Percentiles rank a stretch among this genome's conserved stretches.
Evolutionary conservation across 768 basidiomycete species (phyloP).

Genomic region (Megacollybia marginata): DNA sequence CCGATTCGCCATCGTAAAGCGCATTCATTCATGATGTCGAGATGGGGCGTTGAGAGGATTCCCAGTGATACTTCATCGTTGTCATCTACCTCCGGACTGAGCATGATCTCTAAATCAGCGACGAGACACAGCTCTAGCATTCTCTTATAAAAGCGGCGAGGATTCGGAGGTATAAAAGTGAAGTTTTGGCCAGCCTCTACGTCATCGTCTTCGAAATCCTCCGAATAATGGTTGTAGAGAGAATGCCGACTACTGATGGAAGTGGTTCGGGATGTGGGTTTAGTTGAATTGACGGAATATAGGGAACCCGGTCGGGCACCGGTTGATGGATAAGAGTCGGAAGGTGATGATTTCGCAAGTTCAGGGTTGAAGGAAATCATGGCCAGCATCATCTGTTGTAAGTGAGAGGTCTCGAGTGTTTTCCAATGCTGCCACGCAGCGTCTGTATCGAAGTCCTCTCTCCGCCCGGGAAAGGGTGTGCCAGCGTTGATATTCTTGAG

Average conservation of each 20-base stretch:
- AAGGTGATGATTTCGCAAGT: conserved; percentile 70
- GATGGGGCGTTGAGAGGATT: conserved; percentile 73
- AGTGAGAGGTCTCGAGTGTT: conserved; percentile 68
- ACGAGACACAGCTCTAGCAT: conserved; percentile 79
- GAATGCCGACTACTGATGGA: conserved; percentile 70
- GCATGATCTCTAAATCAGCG: conserved; percentile 83
- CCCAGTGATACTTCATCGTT: conserved; percentile 93
- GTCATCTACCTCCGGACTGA: conserved; percentile 84
- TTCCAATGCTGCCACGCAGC: conserved; percentile 83
- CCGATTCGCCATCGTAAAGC: conserved; percentile 86
- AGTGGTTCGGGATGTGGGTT: conserved; percentile 37
- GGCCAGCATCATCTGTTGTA: conserved; percentile 83
- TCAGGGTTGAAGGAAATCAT: conserved; percentile 86
- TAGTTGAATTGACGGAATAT: conserved; percentile 38
- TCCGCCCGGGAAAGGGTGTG: conserved; percentile 72
- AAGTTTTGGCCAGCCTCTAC: conserved; percentile 70
- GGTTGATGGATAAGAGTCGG: conserved; percentile 42
- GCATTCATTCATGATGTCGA: conserved; percentile 82
- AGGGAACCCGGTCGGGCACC: conserved; percentile 49
- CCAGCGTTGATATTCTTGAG: conserved; percentile 88
- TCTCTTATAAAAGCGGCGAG: conserved; percentile 77
- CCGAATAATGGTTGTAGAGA: conserved; percentile 29
- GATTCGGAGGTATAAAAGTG: conserved; percentile 87
- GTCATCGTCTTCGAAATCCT: conserved; percentile 58
- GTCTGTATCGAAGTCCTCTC: conserved; percentile 81